These are phyloP conservation scores for Ophiocordyceps polyrhachis-furcata DNA, from an alignment of 2,329 filamentous ascomycete genomes.

Conservation along the genomic window DNA sequence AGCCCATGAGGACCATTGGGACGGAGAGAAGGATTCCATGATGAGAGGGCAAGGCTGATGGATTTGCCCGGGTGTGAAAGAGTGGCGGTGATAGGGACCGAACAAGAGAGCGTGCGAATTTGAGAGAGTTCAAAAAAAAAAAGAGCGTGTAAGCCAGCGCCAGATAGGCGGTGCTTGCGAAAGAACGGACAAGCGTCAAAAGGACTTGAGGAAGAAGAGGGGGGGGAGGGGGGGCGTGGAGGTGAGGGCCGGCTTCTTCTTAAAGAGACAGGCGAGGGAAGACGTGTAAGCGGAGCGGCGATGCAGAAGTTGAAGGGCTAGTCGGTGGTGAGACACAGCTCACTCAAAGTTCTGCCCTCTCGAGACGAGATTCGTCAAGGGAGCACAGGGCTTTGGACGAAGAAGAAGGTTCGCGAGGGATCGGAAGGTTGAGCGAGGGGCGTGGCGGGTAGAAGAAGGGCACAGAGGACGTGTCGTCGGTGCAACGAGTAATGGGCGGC, in stretches of 20 bases:
- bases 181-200: neutral
- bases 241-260: conserved; percentile 3
- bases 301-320: conserved; percentile 1
- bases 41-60: neutral
- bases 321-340: conserved; percentile 14
- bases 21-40: conserved; percentile 17
- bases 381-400: conserved; percentile 9
- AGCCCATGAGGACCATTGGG: conserved; percentile 17
- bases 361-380: conserved; percentile 16
- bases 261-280: conserved; percentile 2
- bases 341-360: conserved; percentile 13
- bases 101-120: neutral
- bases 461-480: conserved; percentile 9
- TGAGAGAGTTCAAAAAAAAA: neutral
- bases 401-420: conserved; percentile 7
- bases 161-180: neutral
- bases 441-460: conserved; percentile 19
- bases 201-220: neutral
- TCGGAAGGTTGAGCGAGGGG: conserved; percentile 9
- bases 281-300: conserved; percentile 7
- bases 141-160: conserved; percentile 1
- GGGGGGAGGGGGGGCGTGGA: conserved; percentile 2
- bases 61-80: neutral
- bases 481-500: neutral
- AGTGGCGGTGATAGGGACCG: neutral